These are phyloP conservation scores for Epichloe aotearoae DNA, from an alignment of 2,329 filamentous ascomycete species.

Conservation along the genomic window DNA sequence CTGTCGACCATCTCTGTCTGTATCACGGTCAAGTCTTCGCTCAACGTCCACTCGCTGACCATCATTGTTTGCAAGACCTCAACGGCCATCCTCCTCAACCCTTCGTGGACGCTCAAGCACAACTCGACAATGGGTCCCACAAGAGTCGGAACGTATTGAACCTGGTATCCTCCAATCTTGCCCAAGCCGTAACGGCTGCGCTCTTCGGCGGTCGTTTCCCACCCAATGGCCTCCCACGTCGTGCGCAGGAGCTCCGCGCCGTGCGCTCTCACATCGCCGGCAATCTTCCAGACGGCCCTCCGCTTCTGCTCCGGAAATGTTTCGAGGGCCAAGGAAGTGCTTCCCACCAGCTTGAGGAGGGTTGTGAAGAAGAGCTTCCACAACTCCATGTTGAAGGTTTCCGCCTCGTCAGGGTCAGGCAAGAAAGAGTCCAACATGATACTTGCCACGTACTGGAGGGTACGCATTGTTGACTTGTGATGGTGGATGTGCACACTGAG, in stretches of 20 bases:
- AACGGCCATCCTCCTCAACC: slow-evolving; percentile 76
- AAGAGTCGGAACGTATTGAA: slow-evolving; percentile 89
- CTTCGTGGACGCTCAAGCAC: slow-evolving; percentile 90
- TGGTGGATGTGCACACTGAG: slow-evolving; percentile 88
- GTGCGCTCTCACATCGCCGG: slow-evolving; percentile 84
- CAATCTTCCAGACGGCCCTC: slow-evolving; percentile 96
- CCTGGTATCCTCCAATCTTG: slow-evolving; percentile 91
- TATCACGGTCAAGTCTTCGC: slow-evolving; percentile 79
- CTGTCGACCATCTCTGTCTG: slow-evolving; percentile 96
- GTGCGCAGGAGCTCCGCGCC: slow-evolving; percentile 74
- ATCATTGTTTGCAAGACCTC: slow-evolving; percentile 97
- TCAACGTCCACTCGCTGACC: slow-evolving; percentile 93
- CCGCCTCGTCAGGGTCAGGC: slow-evolving; percentile 80
- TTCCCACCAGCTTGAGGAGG: slow-evolving; percentile 77
- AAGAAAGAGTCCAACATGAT: slow-evolving; percentile 75
- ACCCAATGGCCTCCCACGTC: slow-evolving; percentile 92
- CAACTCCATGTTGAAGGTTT: slow-evolving; percentile 80
- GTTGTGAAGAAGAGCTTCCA: slow-evolving; percentile 93
- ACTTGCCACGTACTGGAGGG: slow-evolving; percentile 66
- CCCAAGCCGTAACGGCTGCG: slow-evolving; percentile 61
- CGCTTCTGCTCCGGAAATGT: slow-evolving; percentile 96
- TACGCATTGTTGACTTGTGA: slow-evolving; percentile 78
- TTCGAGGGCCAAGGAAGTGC: slow-evolving; percentile 77
- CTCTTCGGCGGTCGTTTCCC: slow-evolving; percentile 80
- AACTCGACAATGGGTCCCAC: slow-evolving; percentile 87